These are phyloP conservation scores for Hura crepitans DNA, from an alignment of 441 rosid genomes.

Conservation along the genomic window DNA sequence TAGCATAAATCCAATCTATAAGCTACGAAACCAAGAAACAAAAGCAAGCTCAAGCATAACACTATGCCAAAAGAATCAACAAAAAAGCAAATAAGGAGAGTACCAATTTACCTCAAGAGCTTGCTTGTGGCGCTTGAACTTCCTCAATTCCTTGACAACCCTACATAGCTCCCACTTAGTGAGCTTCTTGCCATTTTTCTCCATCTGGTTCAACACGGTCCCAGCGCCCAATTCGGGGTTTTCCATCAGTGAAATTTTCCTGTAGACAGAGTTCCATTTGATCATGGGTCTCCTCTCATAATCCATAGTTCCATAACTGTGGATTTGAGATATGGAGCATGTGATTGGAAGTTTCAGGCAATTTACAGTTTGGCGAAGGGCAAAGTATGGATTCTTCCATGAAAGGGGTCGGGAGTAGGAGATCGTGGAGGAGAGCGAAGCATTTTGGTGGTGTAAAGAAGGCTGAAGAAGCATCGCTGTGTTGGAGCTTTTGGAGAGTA, in stretches of 20 bases:
- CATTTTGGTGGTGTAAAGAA: constrained; percentile 39
- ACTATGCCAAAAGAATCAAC: too few species aligned
- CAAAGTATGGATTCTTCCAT: constrained; percentile 19
- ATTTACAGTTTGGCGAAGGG: constrained; percentile 26
- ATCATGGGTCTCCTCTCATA: constrained; percentile 71
- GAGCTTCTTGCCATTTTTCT: constrained; percentile 61
- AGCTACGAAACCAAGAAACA: background rate
- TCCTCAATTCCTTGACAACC: constrained; percentile 89
- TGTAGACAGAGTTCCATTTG: constrained; percentile 75
- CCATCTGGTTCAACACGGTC: constrained; percentile 63
- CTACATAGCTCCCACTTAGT: constrained; percentile 91
- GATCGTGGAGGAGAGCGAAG: constrained; percentile 42
- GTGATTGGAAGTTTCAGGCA: constrained; percentile 31
- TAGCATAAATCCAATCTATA: background rate
- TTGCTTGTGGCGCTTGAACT: constrained; percentile 60
- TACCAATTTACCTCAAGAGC: constrained; percentile 72
- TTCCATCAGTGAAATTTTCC: constrained; percentile 69
- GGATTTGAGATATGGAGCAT: constrained; percentile 66
- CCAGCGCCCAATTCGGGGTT: constrained; percentile 70
- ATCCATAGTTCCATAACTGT: constrained; percentile 73
- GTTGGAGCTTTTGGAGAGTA: constrained; percentile 9
- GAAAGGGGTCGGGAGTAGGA: constrained; percentile 38
- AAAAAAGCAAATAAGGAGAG: background rate
- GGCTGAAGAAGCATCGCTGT: constrained; percentile 47
- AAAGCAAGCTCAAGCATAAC: background rate